Evolutionary conservation across 805 yeast species (phyloP), one percentile per base, ranked within the genome.

Genomic region (Metschnikowia chrysomelidarum): DNA sequence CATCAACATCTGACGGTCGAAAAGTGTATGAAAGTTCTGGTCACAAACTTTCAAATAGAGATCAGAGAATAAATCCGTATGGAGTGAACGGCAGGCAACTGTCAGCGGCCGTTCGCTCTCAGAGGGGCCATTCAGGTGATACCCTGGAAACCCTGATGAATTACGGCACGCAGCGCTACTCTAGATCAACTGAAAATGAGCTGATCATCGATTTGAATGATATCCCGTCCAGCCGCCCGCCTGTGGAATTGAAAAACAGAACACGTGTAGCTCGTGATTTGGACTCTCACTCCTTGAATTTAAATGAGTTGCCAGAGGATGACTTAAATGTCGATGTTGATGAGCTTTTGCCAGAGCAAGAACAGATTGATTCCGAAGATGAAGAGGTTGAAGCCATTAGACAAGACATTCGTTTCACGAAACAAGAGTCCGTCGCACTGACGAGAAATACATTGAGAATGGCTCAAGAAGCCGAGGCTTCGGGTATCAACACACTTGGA

Each of bases 381-480:
- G 94, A 85, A 56, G 97, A 87, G 47, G 86, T 91, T 12, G 94
- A 87, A 55, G 85, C 78, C 28, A 78, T 91, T 45, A 87, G 85
- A 56, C 82, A 83, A 42, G 87, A 89, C 46, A 82, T 85, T 41
- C 69, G 86, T 38, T 87, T 83, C 51, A 80, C 86, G 23, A 89
- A 91, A 58, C 91, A 86, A 51, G 93, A 87, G 50, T 82, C 96
- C 2, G 78, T 88, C 8, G 81, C 86, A 11, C 79, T 89, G 24
- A 84, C 97, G 0, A 75, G 94, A 53, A 87, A 87, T 51, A 88
- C 95, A 1, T 62, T 93, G 41, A 51, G 67, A 40, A 67, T 67
- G 72, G 73, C 72, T 3, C 69, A 67, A 42, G 71, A 67, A 46
- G 72, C 73, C 8, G 72, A 67, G 37, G 71, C 71, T 4, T 57